Conservation (phyloP, 495 filamentous ascomycete genomes). For the Xeromyces bisporus region DNA sequence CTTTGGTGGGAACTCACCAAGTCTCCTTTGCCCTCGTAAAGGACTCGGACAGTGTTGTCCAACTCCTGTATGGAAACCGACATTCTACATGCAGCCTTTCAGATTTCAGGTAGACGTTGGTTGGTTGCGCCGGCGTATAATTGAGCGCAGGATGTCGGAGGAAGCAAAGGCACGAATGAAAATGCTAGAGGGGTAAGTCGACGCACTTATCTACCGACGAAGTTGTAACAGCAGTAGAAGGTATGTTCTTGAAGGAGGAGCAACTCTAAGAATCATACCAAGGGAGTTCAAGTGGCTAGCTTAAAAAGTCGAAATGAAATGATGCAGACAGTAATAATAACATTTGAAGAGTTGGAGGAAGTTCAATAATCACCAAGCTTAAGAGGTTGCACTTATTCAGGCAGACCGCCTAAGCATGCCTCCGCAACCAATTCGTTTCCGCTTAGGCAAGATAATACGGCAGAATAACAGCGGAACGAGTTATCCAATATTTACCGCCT, state of each 20-base stretch:
- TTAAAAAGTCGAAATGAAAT: not conserved
- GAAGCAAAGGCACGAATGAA: not conserved
- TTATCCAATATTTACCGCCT: too few relatives aligned
- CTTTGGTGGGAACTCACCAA: slow-evolving; percentile 40
- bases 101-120: not conserved
- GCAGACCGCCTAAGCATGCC: too few relatives aligned
- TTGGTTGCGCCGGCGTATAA: not conserved
- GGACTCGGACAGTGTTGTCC: slow-evolving; percentile 86
- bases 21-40: slow-evolving; percentile 91
- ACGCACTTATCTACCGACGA: too few relatives aligned
- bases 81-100: slow-evolving; percentile 38
- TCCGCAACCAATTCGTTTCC: too few relatives aligned
- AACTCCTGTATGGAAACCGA: slow-evolving; percentile 73
- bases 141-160: too few relatives aligned
- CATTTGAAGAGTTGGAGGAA: not conserved
- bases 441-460: too few relatives aligned
- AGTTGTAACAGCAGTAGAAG: too few relatives aligned
- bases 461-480: too few relatives aligned
- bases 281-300: not conserved
- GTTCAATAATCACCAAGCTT: too few relatives aligned
- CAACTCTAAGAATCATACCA: not conserved
- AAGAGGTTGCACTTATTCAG: too few relatives aligned
- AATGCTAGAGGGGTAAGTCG: not conserved
- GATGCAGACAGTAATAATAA: not conserved
- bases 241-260: not conserved